Evolutionary conservation across 2,329 filamentous ascomycete genomes (phyloP), one percentile per base, ranked within the genome.

Genomic region (Aspergillus udagawae): DNA sequence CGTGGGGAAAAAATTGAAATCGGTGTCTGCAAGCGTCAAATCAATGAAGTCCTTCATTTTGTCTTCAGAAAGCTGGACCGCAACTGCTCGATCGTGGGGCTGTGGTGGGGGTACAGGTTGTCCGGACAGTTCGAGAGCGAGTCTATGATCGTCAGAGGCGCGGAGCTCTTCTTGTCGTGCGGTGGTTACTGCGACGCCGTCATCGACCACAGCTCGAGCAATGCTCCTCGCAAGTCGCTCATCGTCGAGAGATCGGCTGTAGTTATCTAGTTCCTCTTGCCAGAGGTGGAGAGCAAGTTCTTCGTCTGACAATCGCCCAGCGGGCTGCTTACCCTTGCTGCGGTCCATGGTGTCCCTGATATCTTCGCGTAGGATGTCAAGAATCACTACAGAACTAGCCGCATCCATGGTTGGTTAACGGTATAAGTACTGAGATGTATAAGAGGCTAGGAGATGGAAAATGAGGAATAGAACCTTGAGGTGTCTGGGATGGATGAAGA

Each of bases 161-260:
- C 52, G 56, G 47, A 47, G 53, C 10, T 60, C 59, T 48, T 61
- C 56, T 25, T 56, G 44, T 0, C n/a, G 47, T 27, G 51, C 56
- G 23, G 51, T 41, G 3, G 48, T 50, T 9, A 63, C 12, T 27
- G 59, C 45, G 14, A 54, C 49, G 1, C 53, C 51, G 38, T 63
- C 59, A n/a, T 60, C 38, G 5, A 25, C 44, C 9, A 53, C 47
- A 3, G 53, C 52, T 49, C 38, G 49, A 4, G 53, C 32, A 3
- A 54, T 50, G 42, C 53, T 58, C 8, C 51, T 29, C 3, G 53
- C 53, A 49, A 61, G 49, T 25, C 42, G 52, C 3, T 52, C 51
- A 10, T 54, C 55, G 5, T 51, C 32, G 9, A 41, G 10, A 6
- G 23, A 35, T 7, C 21, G 44, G 10, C 20, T 29, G n/a, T 51